Evolutionary conservation across 768 basidiomycete genomes (phyloP), one percentile per base, ranked within the genome.

Genomic region (Lentinula aciculospora): DNA sequence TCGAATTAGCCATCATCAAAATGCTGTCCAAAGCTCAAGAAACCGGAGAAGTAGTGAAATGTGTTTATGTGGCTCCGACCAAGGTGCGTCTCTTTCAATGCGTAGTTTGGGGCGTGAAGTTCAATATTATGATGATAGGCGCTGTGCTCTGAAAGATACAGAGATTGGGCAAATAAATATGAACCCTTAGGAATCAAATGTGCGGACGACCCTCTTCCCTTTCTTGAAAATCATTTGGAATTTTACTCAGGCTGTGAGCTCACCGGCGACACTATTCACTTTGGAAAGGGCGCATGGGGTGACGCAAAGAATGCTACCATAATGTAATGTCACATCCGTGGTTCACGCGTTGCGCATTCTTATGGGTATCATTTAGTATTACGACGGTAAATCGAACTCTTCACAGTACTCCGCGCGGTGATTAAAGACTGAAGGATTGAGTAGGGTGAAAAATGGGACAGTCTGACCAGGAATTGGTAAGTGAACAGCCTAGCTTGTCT

Each of bases 371-470:
- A 50, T 57, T 8, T 60, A 91, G 88, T 57, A 81, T 94, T 47
- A 90, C 92, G 21, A 94, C 92, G 48, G 92, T 91, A 67, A 71
- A 75, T 48, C 28, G 36, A 28, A 19, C 53, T n/a, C 47, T 25
- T 34, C n/a, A n/a, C n/a, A n/a, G 37, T 7, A 19, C 45, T 34
- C 19, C 7, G 23, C n/a, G n/a, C n/a, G 53, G 58, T 60, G 21
- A 37, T 21, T 29, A n/a, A 19, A 10, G 19, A 15, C 19, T 19
- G 2, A 28, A 31, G 4, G 29, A 5, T 13, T 29, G 42, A 44
- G 21, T 29, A 94, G 89, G 92, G 90, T 2, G 96, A 99, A 72
- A 99, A 99, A 71, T 95, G 93, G 89, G 96, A 98, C 63, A 89
- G 91, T 49, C 71, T 99, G 57, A 98, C 95, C 5, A 79, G 96